Conservation (phyloP, 2,329 filamentous ascomycete species). For the Annulohypoxylon truncatum region DNA sequence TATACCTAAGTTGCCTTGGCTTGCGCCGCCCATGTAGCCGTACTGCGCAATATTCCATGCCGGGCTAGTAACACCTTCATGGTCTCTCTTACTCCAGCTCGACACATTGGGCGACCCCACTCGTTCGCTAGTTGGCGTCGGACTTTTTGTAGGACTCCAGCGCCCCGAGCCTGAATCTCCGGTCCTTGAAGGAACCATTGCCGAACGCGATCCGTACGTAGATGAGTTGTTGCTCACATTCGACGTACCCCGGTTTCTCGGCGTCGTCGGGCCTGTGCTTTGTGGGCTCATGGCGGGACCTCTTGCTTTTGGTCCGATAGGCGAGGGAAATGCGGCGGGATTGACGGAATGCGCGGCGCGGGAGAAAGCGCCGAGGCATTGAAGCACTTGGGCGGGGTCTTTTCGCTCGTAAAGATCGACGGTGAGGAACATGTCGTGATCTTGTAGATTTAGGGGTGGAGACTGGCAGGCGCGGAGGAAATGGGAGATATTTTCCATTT, state of each 20-base stretch:
- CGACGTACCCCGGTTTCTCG: constrained; percentile 62
- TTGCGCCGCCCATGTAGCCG: constrained; percentile 97
- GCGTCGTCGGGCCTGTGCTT: constrained; percentile 67
- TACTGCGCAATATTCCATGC: constrained; percentile 99
- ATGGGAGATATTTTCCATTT: constrained; percentile 99
- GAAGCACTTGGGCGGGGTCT: constrained; percentile 94
- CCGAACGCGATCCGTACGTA: constrained; percentile 56
- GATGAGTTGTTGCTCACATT: constrained; percentile 70
- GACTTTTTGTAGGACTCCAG: constrained; percentile 73
- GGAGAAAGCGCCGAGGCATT: constrained; percentile 92
- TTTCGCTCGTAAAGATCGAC: constrained; percentile 97
- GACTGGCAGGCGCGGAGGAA: constrained; percentile 90
- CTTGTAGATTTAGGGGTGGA: constrained; percentile 85
- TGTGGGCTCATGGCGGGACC: constrained; percentile 71
- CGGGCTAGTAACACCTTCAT: constrained; percentile 83
- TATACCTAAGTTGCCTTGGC: constrained; percentile 93
- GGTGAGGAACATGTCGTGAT: constrained; percentile 96
- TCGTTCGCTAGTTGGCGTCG: constrained; percentile 59
- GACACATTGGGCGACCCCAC: constrained; percentile 72
- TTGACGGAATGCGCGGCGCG: constrained; percentile 81
- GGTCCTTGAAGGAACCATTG: constrained; percentile 61
- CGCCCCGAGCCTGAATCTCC: constrained; percentile 67
- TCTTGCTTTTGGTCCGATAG: constrained; percentile 79
- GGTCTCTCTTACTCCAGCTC: constrained; percentile 88
- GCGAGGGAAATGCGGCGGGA: constrained; percentile 76